A percentile compares a stretch with the other conserved stretches of the same genome.
phyloP scores from a whole-genome alignment of 2,329 filamentous ascomycete species.

The Penicillium sp. region DNA sequence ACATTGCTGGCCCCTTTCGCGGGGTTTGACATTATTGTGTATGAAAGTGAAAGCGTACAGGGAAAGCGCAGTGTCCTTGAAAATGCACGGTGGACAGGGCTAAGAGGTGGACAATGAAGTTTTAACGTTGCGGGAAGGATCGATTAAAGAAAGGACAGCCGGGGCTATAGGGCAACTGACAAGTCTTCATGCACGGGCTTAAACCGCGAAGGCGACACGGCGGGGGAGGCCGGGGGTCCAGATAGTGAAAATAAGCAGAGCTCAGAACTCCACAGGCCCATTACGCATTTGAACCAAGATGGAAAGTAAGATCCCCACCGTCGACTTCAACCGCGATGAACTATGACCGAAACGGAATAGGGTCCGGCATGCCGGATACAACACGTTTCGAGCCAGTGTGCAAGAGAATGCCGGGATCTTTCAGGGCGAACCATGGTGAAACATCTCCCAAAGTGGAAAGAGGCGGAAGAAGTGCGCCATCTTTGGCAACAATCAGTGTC shows the following conservation, averaged over 20 bases:
- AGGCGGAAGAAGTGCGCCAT: background rate
- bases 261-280: background rate
- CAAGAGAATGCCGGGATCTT: background rate
- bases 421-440: too few species aligned
- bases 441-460: background rate
- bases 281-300: too few species aligned
- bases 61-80: background rate
- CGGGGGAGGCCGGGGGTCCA: background rate
- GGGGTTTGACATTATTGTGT: conserved; percentile 18
- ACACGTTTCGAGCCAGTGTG: too few species aligned
- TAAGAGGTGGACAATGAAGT: background rate
- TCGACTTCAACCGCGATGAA: too few species aligned
- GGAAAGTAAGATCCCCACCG: too few species aligned
- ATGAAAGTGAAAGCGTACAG: background rate
- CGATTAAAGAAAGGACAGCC: background rate
- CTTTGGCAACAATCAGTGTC: background rate
- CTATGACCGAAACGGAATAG: background rate
- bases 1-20: background rate
- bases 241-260: background rate
- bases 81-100: background rate
- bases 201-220: background rate
- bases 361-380: background rate
- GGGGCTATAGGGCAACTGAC: background rate
- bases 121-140: background rate
- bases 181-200: background rate